Evolutionary conservation across 345 rosid genomes (phyloP), one percentile per base, ranked within the genome.

Genomic region (Sisymbrium irio): DNA sequence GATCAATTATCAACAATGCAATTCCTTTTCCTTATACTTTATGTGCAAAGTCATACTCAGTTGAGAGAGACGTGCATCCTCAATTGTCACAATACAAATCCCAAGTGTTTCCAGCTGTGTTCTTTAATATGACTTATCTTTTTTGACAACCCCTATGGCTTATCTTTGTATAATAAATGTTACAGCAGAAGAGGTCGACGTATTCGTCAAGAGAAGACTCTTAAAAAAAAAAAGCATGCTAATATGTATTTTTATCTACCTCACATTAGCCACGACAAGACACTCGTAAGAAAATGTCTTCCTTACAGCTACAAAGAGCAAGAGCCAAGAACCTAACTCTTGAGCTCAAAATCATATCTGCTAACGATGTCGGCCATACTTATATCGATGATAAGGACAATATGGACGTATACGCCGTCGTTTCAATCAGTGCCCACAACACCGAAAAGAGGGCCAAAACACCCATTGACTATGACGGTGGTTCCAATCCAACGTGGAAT

Each of bases 401-500:
- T 65, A 85, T 86, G 86, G 92, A 87, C 57, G 88, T 84, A 3
- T 91, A 89, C 78, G 85, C 77, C 30, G 73, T 84, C 73, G 83
- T 83, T 76, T 80, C 85, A 6, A 54, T 91, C 62, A 18, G 69
- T 42, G 87, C 88, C 33, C 83, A 78, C 65, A 39, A 25, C 19
- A 9, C 18, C 7, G 47, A 37, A 35, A 54, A 75, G 13, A 76
- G 73, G 71, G 67, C 69, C 20, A 87, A 80, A 57, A 81, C 91
- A 10, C 81, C 77, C 0, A 83, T 85, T 0, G 77, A 87, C 63
- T 78, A 44, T 4, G 74, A 67, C 17, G 82, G 91, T 13, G 91
- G 88, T 18, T 72, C 71, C 33, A 78, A 82, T 63, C 97, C 96
- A 4, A 76, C 78, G n/a, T 91, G 97, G 93, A 84, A 87, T 62